Evolutionary conservation across 2,329 filamentous ascomycete genomes (phyloP), one percentile per base, ranked within the genome.

Genomic region (Lachnellula subtilissima): DNA sequence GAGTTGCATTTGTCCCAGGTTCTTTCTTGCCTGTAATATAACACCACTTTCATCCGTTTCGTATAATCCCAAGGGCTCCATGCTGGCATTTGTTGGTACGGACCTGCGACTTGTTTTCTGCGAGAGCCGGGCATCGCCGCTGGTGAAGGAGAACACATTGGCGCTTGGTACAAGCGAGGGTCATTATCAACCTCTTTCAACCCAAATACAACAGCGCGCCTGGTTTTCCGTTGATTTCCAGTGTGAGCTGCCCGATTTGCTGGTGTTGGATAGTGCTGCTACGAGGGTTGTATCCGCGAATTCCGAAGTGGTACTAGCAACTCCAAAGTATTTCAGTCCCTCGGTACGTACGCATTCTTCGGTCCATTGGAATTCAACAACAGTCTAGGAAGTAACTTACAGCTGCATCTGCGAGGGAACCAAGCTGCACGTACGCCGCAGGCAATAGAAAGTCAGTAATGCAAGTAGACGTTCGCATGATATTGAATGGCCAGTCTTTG

Each of bases 1-100:
- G 76, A 25, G 82, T 80, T 5, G 71, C 73, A 54, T 78, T 77
- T 17, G 79, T 84, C 79, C 82, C 88, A 43, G 75, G 75, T 0
- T 71, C 59, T 4, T 50, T 52, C 19, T 70, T 73, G 40, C 81
- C 74, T 42, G 28, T 32, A 48, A 32, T 2, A 8, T 11, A 23
- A 28, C 19, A 48, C 14, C n/a, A 2, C 23, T 25, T 19, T 19
- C 17, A 40, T 17, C 37, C 37, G 0, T 25, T 19, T 45, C 19
- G 11, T 45, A 11, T 14, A 17, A 12, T 12, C 19, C 19, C 7
- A 17, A 37, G 5, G 9, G 4, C 25, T 35, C 78, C 79, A 84
- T 23, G 71, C 71, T 1, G 80, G 78, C 2, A 80, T 70, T 67
- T 82, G 77, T 52, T 71, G 72, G 65, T 81, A 73, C 76, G 63